Base-by-base conservation (phyloP, 495 filamentous ascomycete genomes). In the Podospora comata region DNA sequence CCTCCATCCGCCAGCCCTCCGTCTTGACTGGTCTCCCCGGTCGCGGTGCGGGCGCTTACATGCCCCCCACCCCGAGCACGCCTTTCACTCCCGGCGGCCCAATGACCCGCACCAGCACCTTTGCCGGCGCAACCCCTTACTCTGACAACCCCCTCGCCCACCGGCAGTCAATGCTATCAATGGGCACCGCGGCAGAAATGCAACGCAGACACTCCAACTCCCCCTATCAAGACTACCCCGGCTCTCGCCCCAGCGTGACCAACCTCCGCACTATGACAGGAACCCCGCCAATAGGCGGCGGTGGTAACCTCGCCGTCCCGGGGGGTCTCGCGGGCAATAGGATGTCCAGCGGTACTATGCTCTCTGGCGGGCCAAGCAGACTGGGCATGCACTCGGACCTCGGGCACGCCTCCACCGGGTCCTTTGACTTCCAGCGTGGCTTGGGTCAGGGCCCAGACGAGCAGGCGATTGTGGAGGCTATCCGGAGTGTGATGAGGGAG, bases 1-100 rank as follows among this genome's bases (percentile, higher is more conserved):
- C 94, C 9, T 96, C 93, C 2, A 92, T 94, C 69, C 93, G 93
- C 79, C 95, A 96, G 26, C 91, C 93, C 2, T 97, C 93, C 0
- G 91, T 99, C 68, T 85, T 99, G 58, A 95, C 92, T 44, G 93
- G 93, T 63, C 91, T 97, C 79, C 90, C 88, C 27, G 84, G 85
- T 23, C 86, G 88, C 62, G 85, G 87, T 58, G 67, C 62, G 15
- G 60, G 82, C 78, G 70, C 86, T 3, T 94, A 90, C 78, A 91
- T 93, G 84, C 90, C 92, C 3, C 92, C 93, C 65, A 93, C 91
- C 5, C 92, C 92, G 0, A 89, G 72, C 44, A 71, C 85, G 4
- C 87, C 89, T 1, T 90, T 91, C 71, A 84, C 84, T 57, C 54
- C 67, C n/a, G 62, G 62, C 20, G 68, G 63, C 75, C 39, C 7